phyloP scores from a whole-genome alignment of 176 grass and related monocot species.

The Stipa capillata region DNA sequence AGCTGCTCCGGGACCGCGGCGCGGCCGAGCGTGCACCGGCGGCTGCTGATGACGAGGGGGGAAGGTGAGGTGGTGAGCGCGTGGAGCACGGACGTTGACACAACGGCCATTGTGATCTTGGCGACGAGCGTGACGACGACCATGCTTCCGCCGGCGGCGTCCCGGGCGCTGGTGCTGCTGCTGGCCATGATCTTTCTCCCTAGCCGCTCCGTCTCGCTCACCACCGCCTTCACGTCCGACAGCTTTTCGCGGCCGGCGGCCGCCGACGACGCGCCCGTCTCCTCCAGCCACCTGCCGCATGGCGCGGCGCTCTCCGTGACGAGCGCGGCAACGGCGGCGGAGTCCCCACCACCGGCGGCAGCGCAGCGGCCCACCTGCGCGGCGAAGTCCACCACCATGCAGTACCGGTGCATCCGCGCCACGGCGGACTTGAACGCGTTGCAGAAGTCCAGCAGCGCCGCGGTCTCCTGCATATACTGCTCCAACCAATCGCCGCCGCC shows the following conservation, averaged over 20 bases:
- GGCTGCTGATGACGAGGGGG: conserved; percentile 6
- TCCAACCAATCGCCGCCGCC: conserved; percentile 51
- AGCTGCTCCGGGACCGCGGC: conserved; percentile 40
- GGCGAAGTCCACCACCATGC: conserved; percentile 62
- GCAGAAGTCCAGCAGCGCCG: conserved; percentile 80
- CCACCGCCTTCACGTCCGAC: conserved; percentile 32
- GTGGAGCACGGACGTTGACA: conserved; percentile 59
- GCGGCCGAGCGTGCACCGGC: not conserved
- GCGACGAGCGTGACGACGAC: conserved; percentile 66
- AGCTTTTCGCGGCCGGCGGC: not conserved
- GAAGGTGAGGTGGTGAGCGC: conserved; percentile 36
- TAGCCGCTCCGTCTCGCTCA: conserved; percentile 31
- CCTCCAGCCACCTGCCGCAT: not conserved
- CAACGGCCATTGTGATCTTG: conserved; percentile 55
- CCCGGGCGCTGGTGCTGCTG: not conserved
- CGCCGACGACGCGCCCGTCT: not conserved
- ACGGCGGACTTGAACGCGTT: conserved; percentile 70
- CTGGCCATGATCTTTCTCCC: not conserved
- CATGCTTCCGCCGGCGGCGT: not conserved
- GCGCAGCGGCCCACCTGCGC: not conserved
- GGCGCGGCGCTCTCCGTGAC: not conserved
- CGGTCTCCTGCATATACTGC: conserved; percentile 97
- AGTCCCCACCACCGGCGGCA: not conserved
- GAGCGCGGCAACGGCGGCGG: not conserved
- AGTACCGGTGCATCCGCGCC: conserved; percentile 56